These are phyloP conservation scores for Termitomyces sp. DNA, from an alignment of 768 basidiomycete species.

Conservation along the genomic window DNA sequence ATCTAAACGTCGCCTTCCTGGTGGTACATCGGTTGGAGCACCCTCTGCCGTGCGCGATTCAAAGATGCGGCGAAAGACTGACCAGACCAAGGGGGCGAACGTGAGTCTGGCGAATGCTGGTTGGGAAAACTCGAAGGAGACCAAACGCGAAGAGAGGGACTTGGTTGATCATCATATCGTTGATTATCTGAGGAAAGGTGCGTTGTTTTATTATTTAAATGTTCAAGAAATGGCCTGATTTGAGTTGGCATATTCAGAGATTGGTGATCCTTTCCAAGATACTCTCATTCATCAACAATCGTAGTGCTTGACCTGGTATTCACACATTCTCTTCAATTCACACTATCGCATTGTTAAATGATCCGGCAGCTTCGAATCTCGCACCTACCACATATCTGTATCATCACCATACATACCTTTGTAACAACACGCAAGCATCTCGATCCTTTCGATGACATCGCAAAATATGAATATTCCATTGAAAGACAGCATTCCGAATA, in stretches of 20 bases:
- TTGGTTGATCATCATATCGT: slow-evolving; percentile 47
- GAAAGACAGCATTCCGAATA: background rate
- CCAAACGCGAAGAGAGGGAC: slow-evolving; percentile 55
- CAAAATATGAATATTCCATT: background rate
- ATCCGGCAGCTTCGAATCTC: background rate
- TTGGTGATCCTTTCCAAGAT: slow-evolving; percentile 55
- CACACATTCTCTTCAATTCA: background rate
- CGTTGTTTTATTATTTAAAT: slow-evolving; percentile 4
- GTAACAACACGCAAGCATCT: background rate
- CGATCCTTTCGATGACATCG: background rate
- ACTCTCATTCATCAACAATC: slow-evolving; percentile 21
- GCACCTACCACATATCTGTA: background rate
- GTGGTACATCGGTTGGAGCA: slow-evolving; percentile 38
- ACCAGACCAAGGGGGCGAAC: slow-evolving; percentile 25
- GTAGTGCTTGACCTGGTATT: background rate
- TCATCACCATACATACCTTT: slow-evolving; percentile 5
- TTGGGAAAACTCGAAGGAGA: slow-evolving; percentile 29
- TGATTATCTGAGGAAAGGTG: slow-evolving; percentile 55
- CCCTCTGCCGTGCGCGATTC: slow-evolving; percentile 43
- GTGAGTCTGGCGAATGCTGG: slow-evolving; percentile 13
- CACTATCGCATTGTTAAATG: background rate
- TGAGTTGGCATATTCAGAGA: slow-evolving; percentile 30
- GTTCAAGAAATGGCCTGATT: background rate
- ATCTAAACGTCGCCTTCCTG: slow-evolving; percentile 51
- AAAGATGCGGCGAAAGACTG: slow-evolving; percentile 48